Percentiles rank a stretch among this genome's conserved stretches.
Evolutionary conservation across 176 grass and related monocot genomes (phyloP).

Genomic region (Juncus inflexus): DNA sequence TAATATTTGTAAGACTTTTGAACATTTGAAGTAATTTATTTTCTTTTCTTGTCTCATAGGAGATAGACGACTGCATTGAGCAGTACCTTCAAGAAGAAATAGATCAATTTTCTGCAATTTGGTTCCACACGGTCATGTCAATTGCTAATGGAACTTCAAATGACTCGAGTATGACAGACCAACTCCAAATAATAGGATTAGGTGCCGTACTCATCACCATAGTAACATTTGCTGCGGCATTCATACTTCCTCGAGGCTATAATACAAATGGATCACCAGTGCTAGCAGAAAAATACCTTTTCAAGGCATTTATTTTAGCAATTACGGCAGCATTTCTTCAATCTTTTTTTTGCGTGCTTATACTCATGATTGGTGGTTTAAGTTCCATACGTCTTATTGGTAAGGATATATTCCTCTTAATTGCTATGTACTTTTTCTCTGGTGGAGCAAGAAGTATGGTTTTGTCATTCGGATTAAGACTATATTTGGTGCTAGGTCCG

Average conservation of each 20-base stretch:
- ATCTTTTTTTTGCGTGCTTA: not conserved
- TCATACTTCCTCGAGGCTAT: not conserved
- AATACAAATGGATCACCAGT: not conserved
- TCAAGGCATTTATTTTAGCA: conserved; percentile 4
- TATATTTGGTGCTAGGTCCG: not conserved
- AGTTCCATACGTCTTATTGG: no score
- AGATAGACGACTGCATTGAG: no score
- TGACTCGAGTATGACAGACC: not conserved
- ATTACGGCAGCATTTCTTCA: not conserved
- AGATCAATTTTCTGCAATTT: no score
- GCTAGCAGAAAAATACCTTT: not conserved
- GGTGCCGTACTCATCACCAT: conserved; percentile 5
- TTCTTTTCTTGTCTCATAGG: no score
- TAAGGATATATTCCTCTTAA: no score
- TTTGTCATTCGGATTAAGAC: not conserved
- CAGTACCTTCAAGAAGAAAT: no score
- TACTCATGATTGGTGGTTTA: no score
- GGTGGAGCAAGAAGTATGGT: not conserved
- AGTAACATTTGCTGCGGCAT: not conserved
- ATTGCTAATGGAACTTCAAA: no score
- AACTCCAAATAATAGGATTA: not conserved
- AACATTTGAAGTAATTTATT: no score
- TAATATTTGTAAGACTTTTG: no score
- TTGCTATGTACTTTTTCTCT: not conserved
- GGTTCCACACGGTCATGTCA: no score